phyloP scores from a whole-genome alignment of 2,329 filamentous ascomycete species.

The Pseudocercospora cruenta region DNA sequence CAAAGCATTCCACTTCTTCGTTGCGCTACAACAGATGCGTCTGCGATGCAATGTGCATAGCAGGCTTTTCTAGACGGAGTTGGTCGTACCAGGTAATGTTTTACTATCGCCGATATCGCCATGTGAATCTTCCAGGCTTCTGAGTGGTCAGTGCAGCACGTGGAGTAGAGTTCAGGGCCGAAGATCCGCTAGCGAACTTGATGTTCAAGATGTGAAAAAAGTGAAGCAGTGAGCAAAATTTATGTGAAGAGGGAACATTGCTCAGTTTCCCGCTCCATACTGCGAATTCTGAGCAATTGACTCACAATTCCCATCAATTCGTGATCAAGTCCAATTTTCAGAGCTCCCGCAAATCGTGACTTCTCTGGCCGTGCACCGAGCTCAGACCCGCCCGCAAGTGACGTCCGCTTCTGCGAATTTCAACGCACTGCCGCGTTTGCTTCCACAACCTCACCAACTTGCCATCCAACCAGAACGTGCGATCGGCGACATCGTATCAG shows the following conservation, averaged over 20 bases:
- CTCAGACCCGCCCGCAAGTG: conserved; percentile 4
- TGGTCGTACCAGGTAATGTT: neutral
- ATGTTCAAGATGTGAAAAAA: neutral
- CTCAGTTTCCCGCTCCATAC: neutral
- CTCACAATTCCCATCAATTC: neutral
- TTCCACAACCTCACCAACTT: conserved; percentile 7
- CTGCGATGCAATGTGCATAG: too few species aligned
- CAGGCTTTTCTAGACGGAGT: too few species aligned
- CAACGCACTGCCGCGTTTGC: conserved; percentile 8
- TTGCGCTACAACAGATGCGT: too few species aligned
- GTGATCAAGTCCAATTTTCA: neutral
- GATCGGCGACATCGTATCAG: conserved; percentile 1
- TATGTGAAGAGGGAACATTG: neutral
- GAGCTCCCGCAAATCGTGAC: neutral
- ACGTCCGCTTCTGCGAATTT: neutral
- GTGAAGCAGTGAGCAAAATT: neutral
- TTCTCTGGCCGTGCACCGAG: neutral
- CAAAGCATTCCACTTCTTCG: too few species aligned
- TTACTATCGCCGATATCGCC: neutral
- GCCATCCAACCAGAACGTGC: neutral
- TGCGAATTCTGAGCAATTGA: neutral
- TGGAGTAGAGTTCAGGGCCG: conserved; percentile 1
- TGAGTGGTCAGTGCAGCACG: neutral
- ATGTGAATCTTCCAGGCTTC: neutral
- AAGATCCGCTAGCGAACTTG: neutral